These are phyloP conservation scores for Panaeolus cyanescens DNA, from an alignment of 768 basidiomycete genomes.

Conservation along the genomic window DNA sequence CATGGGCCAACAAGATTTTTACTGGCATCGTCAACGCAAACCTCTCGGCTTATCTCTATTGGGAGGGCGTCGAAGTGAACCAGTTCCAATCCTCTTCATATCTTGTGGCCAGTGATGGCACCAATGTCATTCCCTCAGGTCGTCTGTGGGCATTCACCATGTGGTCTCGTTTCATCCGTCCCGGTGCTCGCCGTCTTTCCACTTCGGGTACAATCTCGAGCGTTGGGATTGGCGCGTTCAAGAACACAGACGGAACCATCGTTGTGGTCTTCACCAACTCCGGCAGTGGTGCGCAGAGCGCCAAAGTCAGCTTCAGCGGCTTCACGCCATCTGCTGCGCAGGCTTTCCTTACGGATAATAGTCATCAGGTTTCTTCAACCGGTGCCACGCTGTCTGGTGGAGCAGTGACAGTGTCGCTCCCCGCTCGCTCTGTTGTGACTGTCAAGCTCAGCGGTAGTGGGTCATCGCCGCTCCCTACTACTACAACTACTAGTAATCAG, in stretches of 20 bases:
- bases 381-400: background rate
- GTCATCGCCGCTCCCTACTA: background rate
- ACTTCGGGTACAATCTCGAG: conserved; percentile 7
- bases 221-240: conserved; percentile 12
- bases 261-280: conserved; percentile 14
- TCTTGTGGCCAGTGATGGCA: conserved; percentile 16
- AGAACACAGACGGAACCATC: conserved; percentile 9
- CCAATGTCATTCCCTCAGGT: conserved; percentile 10
- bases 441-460: conserved; percentile 7
- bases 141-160: conserved; percentile 15
- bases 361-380: background rate
- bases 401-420: conserved; percentile 1
- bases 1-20: conserved; percentile 17
- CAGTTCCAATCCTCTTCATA: conserved; percentile 16
- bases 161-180: conserved; percentile 15
- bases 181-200: conserved; percentile 12
- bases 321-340: conserved; percentile 5
- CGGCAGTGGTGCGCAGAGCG: conserved; percentile 10
- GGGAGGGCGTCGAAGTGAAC: conserved; percentile 17
- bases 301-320: conserved; percentile 9
- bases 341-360: conserved; percentile 5
- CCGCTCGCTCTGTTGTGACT: conserved; percentile 12
- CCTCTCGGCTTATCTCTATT: conserved; percentile 15
- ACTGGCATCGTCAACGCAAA: conserved; percentile 17
- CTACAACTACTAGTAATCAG: background rate